phyloP scores from a whole-genome alignment of 164 flowering plant species.

The Litsea cubeba region DNA sequence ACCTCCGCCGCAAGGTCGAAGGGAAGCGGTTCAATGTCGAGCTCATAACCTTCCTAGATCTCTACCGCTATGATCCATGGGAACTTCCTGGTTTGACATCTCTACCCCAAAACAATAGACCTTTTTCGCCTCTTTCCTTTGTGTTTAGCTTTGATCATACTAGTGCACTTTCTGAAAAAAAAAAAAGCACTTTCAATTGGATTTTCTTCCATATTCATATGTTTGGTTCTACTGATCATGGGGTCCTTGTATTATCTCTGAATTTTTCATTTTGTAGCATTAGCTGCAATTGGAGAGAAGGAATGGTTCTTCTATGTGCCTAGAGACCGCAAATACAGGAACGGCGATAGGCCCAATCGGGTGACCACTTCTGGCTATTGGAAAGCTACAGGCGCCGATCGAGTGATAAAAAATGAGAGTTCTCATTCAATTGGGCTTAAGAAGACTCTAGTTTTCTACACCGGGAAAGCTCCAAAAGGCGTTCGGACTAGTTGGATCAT shows the following conservation, averaged over 20 bases:
- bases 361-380: constrained; percentile 97
- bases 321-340: constrained; percentile 83
- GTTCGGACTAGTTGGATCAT: constrained; percentile 93
- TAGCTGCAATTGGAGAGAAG: constrained; percentile 96
- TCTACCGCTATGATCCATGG: constrained; percentile 97
- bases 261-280: constrained; percentile 32
- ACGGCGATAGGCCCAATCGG: constrained; percentile 92
- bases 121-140: neutral
- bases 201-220: too few species aligned
- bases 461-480: constrained; percentile 97
- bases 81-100: constrained; percentile 78
- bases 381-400: constrained; percentile 98
- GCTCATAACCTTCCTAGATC: constrained; percentile 88
- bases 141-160: neutral
- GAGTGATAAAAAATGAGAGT: constrained; percentile 71
- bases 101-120: neutral
- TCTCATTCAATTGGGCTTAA: constrained; percentile 71
- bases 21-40: constrained; percentile 91
- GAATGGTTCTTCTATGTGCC: constrained; percentile 99
- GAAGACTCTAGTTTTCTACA: constrained; percentile 96
- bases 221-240: neutral
- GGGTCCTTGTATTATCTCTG: neutral
- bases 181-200: neutral
- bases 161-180: neutral
- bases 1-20: constrained; percentile 96